phyloP scores from a whole-genome alignment of 352 stramenopile genomes.

The Globisporangium recalcitrans region DNA sequence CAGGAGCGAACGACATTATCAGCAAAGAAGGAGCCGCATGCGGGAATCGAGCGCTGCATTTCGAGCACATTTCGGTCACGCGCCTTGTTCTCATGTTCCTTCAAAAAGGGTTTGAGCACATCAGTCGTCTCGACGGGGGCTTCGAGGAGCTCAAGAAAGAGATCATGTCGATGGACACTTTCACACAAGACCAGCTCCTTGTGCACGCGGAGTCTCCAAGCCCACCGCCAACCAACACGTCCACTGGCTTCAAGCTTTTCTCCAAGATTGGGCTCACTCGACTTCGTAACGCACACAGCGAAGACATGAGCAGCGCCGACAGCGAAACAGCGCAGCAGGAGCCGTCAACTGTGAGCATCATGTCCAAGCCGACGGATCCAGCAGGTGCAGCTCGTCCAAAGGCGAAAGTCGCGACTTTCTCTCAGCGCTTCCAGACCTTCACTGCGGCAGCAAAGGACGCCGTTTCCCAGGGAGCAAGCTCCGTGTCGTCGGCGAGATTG shows the following conservation, averaged over 20 bases:
- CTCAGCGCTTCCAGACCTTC: conserved; percentile 56
- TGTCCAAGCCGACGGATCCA: neutral
- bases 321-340: conserved; percentile 3
- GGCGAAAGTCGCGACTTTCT: conserved; percentile 44
- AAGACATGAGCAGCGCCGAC: conserved; percentile 21
- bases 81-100: conserved; percentile 82
- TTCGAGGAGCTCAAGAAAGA: conserved; percentile 76
- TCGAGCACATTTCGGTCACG: conserved; percentile 71
- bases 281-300: conserved; percentile 27
- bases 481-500: conserved; percentile 8
- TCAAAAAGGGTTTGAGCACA: conserved; percentile 83
- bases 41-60: conserved; percentile 20
- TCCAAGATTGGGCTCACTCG: conserved; percentile 45
- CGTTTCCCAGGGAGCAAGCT: conserved; percentile 30
- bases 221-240: conserved; percentile 15
- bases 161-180: conserved; percentile 58
- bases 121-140: conserved; percentile 76
- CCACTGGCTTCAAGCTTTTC: conserved; percentile 38
- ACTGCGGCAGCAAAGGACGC: conserved; percentile 68
- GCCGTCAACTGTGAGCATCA: neutral
- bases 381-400: conserved; percentile 10
- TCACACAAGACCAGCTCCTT: conserved; percentile 68
- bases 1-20: conserved; percentile 29
- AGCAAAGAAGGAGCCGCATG: conserved; percentile 22
- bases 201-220: conserved; percentile 24